Conservation (phyloP, 1,284 basidiomycete genomes). For the Moesziomyces sp. region DNA sequence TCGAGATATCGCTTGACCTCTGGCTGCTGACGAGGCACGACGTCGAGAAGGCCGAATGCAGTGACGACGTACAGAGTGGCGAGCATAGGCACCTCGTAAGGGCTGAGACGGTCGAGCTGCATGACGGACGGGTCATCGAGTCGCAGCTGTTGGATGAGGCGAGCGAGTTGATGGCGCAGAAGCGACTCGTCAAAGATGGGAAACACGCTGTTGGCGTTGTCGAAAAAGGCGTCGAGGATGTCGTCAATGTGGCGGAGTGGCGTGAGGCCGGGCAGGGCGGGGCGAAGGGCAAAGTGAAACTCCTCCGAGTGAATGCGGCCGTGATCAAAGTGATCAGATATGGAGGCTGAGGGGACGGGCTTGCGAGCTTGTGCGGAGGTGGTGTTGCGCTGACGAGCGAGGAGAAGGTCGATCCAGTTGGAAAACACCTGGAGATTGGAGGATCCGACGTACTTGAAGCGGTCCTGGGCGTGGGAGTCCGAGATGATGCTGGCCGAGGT, state of each 20-base stretch:
- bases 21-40: background rate
- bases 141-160: slow-evolving; percentile 9
- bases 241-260: background rate
- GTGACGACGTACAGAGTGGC: slow-evolving; percentile 12
- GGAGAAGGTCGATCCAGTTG: slow-evolving; percentile 17
- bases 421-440: slow-evolving; percentile 17
- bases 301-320: slow-evolving; percentile 17
- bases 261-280: slow-evolving; percentile 5
- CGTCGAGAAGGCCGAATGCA: slow-evolving; percentile 3
- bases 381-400: slow-evolving; percentile 2
- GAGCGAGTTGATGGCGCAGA: slow-evolving; percentile 4
- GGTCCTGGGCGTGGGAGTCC: slow-evolving; percentile 11
- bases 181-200: slow-evolving; percentile 13
- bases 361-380: background rate
- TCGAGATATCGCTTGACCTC: slow-evolving; percentile 8
- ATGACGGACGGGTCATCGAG: slow-evolving; percentile 5
- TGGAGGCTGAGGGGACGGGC: background rate
- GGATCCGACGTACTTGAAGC: slow-evolving; percentile 18
- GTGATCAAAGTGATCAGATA: slow-evolving; percentile 18
- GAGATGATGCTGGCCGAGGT: slow-evolving; percentile 17
- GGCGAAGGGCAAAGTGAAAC: slow-evolving; percentile 3
- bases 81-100: slow-evolving; percentile 8
- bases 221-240: slow-evolving; percentile 13
- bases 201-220: slow-evolving; percentile 7
- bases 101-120: slow-evolving; percentile 5